These are phyloP conservation scores for Syzygium jambos DNA, from an alignment of 345 rosid genomes.

Conservation along the genomic window DNA sequence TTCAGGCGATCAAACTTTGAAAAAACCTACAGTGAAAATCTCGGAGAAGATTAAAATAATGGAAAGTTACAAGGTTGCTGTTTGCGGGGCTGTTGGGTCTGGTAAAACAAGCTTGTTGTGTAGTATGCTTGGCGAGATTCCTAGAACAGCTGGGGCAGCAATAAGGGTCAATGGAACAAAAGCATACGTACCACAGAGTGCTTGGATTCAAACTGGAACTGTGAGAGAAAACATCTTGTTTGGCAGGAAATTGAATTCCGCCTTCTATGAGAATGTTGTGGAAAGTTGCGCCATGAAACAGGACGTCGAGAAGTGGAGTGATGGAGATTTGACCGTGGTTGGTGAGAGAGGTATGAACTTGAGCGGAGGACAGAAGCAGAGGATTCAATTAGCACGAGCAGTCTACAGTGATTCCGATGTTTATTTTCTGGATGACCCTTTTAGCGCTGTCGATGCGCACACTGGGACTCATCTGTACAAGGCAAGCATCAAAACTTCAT, in stretches of 20 bases:
- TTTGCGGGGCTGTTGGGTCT: constrained; percentile 84
- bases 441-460: constrained; percentile 29
- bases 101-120: constrained; percentile 75
- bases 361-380: constrained; percentile 38
- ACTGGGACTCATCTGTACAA: constrained; percentile 20
- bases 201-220: constrained; percentile 88
- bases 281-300: constrained; percentile 59
- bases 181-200: constrained; percentile 78
- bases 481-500: constrained; percentile 8
- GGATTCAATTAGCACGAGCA: constrained; percentile 31
- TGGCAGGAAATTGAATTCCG: constrained; percentile 43
- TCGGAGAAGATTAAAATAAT: constrained; percentile 27
- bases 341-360: constrained; percentile 88
- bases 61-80: constrained; percentile 57
- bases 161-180: constrained; percentile 49
- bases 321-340: constrained; percentile 51
- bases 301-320: constrained; percentile 52
- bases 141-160: constrained; percentile 51
- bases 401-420: constrained; percentile 20
- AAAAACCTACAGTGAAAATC: constrained; percentile 23
- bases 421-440: constrained; percentile 26
- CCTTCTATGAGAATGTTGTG: constrained; percentile 45
- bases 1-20: constrained; percentile 9
- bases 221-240: constrained; percentile 68
- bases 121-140: constrained; percentile 75